Evolutionary conservation across 2,329 filamentous ascomycete genomes (phyloP).

Genomic region (Dactylellina drechsleri): DNA sequence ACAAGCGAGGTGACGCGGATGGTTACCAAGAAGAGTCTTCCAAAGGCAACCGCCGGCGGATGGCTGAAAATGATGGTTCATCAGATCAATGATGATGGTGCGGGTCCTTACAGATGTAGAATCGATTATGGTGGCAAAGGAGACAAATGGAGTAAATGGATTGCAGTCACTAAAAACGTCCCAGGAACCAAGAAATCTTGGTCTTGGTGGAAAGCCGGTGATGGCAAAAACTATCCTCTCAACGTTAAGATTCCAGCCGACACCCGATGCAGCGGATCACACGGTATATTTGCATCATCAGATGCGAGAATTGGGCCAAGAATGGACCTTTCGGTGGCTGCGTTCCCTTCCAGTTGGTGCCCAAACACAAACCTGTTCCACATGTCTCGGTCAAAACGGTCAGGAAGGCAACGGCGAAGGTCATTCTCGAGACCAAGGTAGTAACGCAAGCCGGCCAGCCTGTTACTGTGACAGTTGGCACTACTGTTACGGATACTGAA

Average conservation of each 20-base stretch:
- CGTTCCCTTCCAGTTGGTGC: constrained; percentile 11
- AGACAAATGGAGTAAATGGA: neutral
- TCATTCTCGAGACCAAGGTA: neutral
- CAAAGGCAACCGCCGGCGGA: constrained; percentile 7
- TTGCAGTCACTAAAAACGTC: neutral
- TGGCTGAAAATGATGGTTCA: constrained; percentile 6
- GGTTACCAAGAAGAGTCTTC: neutral
- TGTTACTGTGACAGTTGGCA: neutral
- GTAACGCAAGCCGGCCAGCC: neutral
- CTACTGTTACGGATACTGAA: neutral
- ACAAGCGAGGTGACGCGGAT: constrained; percentile 1
- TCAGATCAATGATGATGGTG: constrained; percentile 20
- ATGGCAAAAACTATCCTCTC: neutral
- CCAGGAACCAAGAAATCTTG: constrained; percentile 4
- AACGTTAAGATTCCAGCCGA: neutral
- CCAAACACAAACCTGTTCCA: neutral
- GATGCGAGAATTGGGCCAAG: constrained; percentile 28
- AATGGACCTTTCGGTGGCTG: constrained; percentile 25
- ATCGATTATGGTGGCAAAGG: neutral
- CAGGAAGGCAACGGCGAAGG: neutral
- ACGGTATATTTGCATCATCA: constrained; percentile 25
- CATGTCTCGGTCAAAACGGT: neutral
- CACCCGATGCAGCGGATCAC: constrained; percentile 1
- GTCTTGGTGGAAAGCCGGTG: neutral
- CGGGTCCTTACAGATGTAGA: constrained; percentile 15